A percentile compares a stretch with the other conserved stretches of the same genome.
phyloP scores from a whole-genome alignment of 257 asterid genomes.

The Solanum paucissectum region DNA sequence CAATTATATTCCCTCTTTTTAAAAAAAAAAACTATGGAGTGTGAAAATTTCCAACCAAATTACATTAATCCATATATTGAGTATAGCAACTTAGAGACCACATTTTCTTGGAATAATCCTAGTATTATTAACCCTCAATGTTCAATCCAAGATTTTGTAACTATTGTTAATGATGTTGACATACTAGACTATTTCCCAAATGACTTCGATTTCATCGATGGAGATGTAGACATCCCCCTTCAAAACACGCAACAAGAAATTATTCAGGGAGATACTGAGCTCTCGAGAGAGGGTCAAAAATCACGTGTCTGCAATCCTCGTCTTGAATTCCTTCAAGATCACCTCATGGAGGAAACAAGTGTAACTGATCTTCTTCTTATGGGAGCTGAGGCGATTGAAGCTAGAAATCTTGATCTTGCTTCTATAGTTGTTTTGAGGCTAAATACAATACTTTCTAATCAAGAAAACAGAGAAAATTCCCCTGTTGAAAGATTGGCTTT shows the following conservation, averaged over 20 bases:
- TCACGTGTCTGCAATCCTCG: background rate
- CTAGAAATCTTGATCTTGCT: constrained; percentile 16
- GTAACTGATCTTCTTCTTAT: constrained; percentile 17
- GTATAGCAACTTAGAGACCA: background rate
- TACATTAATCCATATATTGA: background rate
- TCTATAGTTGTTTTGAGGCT: constrained; percentile 16
- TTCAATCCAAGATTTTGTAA: constrained; percentile 3
- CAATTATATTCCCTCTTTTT: background rate
- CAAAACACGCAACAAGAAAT: background rate
- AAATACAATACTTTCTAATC: constrained; percentile 8
- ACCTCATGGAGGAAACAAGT: constrained; percentile 19
- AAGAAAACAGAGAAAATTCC: constrained; percentile 5
- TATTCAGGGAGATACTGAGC: background rate
- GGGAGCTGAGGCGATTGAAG: constrained; percentile 34
- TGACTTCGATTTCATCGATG: constrained; percentile 5
- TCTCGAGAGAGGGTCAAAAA: background rate
- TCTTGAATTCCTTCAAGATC: constrained; percentile 12
- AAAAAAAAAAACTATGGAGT: background rate
- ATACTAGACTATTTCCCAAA: constrained; percentile 4
- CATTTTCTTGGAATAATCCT: background rate
- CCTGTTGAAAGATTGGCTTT: constrained; percentile 18
- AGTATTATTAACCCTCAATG: background rate
- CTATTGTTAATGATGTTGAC: background rate
- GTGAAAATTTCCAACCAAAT: constrained; percentile 2
- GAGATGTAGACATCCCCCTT: background rate